Evolutionary conservation across 345 rosid species (phyloP).

Genomic region (Eutrema yunnanense): DNA sequence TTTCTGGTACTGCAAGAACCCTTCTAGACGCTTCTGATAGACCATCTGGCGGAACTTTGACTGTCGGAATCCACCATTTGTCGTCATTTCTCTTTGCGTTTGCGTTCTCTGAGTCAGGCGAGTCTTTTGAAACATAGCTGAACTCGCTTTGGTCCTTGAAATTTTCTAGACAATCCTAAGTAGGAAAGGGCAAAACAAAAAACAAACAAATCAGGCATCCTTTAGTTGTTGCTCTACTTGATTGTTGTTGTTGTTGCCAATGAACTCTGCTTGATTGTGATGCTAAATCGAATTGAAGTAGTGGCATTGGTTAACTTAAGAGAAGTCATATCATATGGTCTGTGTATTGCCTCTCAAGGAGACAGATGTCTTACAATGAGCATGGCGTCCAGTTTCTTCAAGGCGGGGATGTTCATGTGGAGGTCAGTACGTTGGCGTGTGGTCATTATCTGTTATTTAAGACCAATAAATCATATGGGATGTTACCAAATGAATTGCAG

Average conservation of each 20-base stretch:
- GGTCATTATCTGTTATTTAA: slow-evolving; percentile 53
- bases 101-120: slow-evolving; percentile 46
- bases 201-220: neutral
- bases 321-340: neutral
- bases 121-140: slow-evolving; percentile 63
- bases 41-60: slow-evolving; percentile 69
- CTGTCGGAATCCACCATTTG: slow-evolving; percentile 93
- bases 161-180: slow-evolving; percentile 74
- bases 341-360: neutral
- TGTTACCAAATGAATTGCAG: neutral
- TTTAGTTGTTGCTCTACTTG: neutral
- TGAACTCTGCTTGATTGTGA: neutral
- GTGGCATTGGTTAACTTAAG: neutral
- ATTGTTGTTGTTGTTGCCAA: neutral
- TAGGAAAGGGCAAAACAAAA: neutral
- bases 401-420: slow-evolving; percentile 78
- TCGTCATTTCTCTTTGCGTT: slow-evolving; percentile 52
- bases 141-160: slow-evolving; percentile 81
- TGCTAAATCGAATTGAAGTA: neutral
- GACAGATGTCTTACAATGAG: slow-evolving; percentile 46
- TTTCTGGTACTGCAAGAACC: slow-evolving; percentile 70
- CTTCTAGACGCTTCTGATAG: slow-evolving; percentile 60
- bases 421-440: slow-evolving; percentile 73
- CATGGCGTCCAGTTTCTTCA: slow-evolving; percentile 84
- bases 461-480: neutral